Percentiles rank a stretch among this genome's conserved stretches.
These are phyloP conservation scores for Cystofilobasidium bisporidii DNA, from an alignment of 768 basidiomycete species.

Conservation along the genomic window DNA sequence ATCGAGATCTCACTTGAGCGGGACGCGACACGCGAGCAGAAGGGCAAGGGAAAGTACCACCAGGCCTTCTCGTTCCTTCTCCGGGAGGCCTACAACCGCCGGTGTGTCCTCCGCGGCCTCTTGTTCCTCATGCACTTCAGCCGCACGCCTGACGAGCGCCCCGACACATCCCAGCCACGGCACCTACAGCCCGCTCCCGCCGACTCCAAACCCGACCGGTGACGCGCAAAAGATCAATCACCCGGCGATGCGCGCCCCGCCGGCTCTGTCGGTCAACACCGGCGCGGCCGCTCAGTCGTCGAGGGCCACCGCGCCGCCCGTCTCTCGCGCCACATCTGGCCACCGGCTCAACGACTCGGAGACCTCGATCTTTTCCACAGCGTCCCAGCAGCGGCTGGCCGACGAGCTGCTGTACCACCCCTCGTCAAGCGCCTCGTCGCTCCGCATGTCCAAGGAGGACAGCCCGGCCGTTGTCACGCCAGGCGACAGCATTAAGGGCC, in stretches of 20 bases:
- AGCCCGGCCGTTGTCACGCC: neutral
- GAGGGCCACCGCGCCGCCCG: neutral
- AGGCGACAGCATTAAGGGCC: neutral
- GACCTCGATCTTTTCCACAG: neutral
- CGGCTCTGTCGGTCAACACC: neutral
- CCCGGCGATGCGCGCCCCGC: neutral
- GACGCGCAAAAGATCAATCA: neutral
- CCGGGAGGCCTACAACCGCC: neutral
- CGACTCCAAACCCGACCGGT: neutral
- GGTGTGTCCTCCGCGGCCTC: neutral
- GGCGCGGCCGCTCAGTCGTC: neutral
- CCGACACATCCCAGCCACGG: neutral
- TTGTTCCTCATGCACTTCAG: no score
- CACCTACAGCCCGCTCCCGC: neutral
- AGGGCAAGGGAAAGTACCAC: slow-evolving; percentile 8
- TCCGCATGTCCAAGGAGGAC: neutral
- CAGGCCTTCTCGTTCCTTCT: slow-evolving; percentile 22
- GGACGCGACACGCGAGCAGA: slow-evolving; percentile 10
- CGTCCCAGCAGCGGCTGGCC: slow-evolving; percentile 1
- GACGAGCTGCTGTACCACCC: neutral
- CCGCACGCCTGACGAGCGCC: no score
- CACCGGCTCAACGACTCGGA: neutral
- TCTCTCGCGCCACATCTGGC: neutral
- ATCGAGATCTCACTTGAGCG: slow-evolving; percentile 16
- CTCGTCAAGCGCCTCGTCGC: neutral